phyloP scores from a whole-genome alignment of 345 rosid species.

The Sisymbrium irio region DNA sequence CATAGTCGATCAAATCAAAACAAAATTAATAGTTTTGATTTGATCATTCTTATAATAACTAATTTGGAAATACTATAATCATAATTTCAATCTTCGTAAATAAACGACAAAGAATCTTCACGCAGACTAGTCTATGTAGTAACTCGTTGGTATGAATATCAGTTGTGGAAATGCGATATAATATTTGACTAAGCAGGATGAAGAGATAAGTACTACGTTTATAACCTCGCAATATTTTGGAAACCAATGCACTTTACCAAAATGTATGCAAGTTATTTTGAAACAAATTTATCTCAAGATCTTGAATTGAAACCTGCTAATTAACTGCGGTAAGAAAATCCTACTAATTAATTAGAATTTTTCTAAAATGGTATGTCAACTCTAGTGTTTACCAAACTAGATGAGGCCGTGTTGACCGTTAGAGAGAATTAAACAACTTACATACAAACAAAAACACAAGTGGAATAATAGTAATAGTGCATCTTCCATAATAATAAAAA shows the following conservation, averaged over 20 bases:
- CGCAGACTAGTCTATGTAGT: not conserved
- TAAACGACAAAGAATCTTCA: not conserved
- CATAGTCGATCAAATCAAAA: not conserved
- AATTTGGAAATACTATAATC: not conserved
- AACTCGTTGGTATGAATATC: not conserved
- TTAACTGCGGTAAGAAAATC: not conserved
- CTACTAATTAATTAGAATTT: not conserved
- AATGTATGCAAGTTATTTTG: not conserved
- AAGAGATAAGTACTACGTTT: not conserved
- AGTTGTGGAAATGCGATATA: not conserved
- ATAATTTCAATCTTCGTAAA: not conserved
- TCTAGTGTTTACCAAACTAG: slow-evolving; percentile 28
- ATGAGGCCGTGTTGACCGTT: slow-evolving; percentile 35
- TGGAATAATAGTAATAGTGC: not conserved
- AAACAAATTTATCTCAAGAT: not conserved
- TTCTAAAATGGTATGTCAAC: slow-evolving; percentile 18
- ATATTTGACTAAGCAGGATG: slow-evolving; percentile 4
- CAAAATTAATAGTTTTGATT: not conserved
- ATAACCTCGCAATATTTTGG: not conserved
- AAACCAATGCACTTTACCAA: not conserved
- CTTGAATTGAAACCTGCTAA: not conserved
- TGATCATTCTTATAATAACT: not conserved
- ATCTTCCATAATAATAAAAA: not conserved
- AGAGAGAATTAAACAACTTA: slow-evolving; percentile 37
- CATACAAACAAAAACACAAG: slow-evolving; percentile 3